Conservation (phyloP, 768 basidiomycete genomes). For the Lentinula lateritia region DNA sequence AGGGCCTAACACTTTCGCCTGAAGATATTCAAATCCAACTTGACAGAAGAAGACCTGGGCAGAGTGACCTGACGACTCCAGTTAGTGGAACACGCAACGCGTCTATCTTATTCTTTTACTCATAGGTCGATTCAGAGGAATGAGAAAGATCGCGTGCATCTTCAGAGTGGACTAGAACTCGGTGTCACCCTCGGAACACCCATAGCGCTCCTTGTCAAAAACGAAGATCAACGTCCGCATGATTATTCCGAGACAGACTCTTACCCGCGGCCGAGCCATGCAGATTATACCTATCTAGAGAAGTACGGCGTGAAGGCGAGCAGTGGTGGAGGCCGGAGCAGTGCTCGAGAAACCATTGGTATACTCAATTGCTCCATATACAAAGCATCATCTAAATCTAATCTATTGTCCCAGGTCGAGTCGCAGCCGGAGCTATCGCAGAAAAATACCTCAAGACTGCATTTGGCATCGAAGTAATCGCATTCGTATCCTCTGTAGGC, state of each 20-base stretch:
- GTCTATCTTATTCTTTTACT: conserved; percentile 1
- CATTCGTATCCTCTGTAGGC: conserved; percentile 95
- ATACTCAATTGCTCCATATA: conserved; percentile 9
- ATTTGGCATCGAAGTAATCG: conserved; percentile 91
- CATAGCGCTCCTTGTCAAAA: conserved; percentile 92
- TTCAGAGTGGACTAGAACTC: conserved; percentile 92
- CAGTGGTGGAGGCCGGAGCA: conserved; percentile 92
- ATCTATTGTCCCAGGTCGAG: conserved; percentile 57
- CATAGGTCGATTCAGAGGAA: conserved; percentile 53
- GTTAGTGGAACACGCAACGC: conserved; percentile 37
- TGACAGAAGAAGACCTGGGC: conserved; percentile 87
- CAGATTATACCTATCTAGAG: conserved; percentile 95
- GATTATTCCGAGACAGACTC: conserved; percentile 98
- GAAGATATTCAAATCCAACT: conserved; percentile 90
- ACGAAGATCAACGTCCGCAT: conserved; percentile 97
- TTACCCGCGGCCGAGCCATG: conserved; percentile 95
- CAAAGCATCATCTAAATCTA: not conserved
- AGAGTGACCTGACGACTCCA: conserved; percentile 94
- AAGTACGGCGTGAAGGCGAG: conserved; percentile 98
- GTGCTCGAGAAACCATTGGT: conserved; percentile 97
- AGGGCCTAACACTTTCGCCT: conserved; percentile 81
- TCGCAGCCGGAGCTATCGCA: conserved; percentile 97
- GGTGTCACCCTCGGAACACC: conserved; percentile 97
- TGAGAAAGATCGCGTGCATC: conserved; percentile 89
- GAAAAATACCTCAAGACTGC: conserved; percentile 89